Percentiles rank a stretch among this genome's conserved stretches.
Evolutionary conservation across 2,329 filamentous ascomycete genomes (phyloP).

Genomic region (Aureobasidium sp.): DNA sequence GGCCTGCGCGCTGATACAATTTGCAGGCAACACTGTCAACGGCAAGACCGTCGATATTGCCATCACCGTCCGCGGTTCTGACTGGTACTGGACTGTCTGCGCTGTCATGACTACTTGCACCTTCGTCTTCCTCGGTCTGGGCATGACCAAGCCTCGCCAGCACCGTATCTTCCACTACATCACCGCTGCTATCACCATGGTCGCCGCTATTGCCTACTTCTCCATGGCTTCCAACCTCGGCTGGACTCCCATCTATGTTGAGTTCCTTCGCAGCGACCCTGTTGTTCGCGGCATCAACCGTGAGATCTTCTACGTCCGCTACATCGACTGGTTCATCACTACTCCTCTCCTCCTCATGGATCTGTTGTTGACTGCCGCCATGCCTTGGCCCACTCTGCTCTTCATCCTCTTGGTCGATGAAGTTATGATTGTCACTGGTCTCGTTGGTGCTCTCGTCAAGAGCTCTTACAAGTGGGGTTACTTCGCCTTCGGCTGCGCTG

Average conservation of each 20-base stretch:
- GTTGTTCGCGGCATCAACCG: constrained; percentile 45
- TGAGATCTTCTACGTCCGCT: constrained; percentile 59
- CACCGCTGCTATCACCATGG: constrained; percentile 49
- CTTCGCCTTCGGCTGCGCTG: constrained; percentile 45
- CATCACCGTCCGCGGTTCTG: constrained; percentile 51
- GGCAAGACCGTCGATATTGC: constrained; percentile 43
- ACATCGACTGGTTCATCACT: constrained; percentile 58
- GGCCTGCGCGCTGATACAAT: constrained; percentile 2
- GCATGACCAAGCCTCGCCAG: constrained; percentile 44
- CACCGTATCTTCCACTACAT: constrained; percentile 59
- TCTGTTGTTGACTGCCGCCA: constrained; percentile 53
- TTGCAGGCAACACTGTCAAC: constrained; percentile 35
- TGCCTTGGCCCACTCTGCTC: constrained; percentile 57
- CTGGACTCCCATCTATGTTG: constrained; percentile 53
- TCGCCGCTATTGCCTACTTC: constrained; percentile 56
- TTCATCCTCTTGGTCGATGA: constrained; percentile 54
- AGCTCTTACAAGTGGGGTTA: constrained; percentile 63
- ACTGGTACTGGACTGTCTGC: constrained; percentile 56
- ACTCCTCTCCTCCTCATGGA: constrained; percentile 56
- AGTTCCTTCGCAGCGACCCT: constrained; percentile 42
- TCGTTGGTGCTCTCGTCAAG: constrained; percentile 55
- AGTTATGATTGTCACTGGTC: constrained; percentile 59
- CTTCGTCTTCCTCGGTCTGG: constrained; percentile 44
- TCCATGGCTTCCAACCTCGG: constrained; percentile 59
- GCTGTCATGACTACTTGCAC: constrained; percentile 50